phyloP scores from a whole-genome alignment of 805 yeast genomes.

The Pichia thaimueangensis region DNA sequence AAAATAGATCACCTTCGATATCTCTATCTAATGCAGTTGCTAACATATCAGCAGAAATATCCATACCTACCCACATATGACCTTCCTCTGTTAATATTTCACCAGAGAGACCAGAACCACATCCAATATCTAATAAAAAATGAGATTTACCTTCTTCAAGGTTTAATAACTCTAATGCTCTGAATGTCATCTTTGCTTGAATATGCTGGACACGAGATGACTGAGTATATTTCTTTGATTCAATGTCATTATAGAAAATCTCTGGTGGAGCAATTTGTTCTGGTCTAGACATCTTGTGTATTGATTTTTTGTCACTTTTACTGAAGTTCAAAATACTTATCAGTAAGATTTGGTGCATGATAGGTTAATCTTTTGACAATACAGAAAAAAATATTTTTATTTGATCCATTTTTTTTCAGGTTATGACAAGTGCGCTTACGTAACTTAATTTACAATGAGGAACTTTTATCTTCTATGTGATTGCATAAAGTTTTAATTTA shows the following conservation, averaged over 20 bases:
- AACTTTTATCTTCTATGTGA: no score
- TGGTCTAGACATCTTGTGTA: constrained; percentile 75
- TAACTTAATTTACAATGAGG: no score
- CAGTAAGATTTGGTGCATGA: no score
- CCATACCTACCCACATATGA: constrained; percentile 93
- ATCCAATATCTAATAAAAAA: constrained; percentile 83
- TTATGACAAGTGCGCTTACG: no score
- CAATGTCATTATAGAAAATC: constrained; percentile 85
- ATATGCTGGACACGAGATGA: constrained; percentile 97
- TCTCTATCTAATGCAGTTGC: constrained; percentile 91
- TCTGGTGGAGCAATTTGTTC: constrained; percentile 97
- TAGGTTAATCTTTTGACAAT: no score
- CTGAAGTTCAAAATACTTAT: no score
- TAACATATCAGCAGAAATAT: constrained; percentile 91
- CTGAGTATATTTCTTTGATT: constrained; percentile 82
- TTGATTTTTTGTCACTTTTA: no score
- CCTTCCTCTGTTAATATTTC: constrained; percentile 93
- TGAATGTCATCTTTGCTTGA: constrained; percentile 94
- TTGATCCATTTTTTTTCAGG: no score
- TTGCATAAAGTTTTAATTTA: no score
- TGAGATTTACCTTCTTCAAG: constrained; percentile 57
- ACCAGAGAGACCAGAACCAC: constrained; percentile 95
- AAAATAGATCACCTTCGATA: constrained; percentile 85
- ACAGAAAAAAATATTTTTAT: no score
- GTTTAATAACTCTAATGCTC: constrained; percentile 84